Percentiles rank a stretch among this genome's conserved stretches.
Evolutionary conservation across 2,329 filamentous ascomycete species (phyloP).

Genomic region (Colletotrichum eleusines): DNA sequence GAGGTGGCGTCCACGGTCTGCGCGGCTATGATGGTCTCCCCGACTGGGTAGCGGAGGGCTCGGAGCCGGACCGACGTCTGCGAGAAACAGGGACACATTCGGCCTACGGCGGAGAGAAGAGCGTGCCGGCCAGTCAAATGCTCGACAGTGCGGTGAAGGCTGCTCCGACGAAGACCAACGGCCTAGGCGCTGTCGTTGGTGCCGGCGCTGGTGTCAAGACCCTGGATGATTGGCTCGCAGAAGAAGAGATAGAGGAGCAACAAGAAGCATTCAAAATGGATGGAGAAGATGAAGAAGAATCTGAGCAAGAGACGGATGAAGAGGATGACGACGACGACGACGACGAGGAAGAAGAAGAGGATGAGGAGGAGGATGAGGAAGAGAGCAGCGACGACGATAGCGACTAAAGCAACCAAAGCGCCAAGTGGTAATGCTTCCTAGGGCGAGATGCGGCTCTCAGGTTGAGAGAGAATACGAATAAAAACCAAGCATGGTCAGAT

Average conservation of each 20-base stretch:
- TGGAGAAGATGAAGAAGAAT: constrained; percentile 63
- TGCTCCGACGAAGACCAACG: constrained; percentile 62
- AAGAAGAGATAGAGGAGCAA: constrained; percentile 71
- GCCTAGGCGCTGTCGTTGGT: constrained; percentile 45
- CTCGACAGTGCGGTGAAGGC: constrained; percentile 68
- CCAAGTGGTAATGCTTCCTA: no score
- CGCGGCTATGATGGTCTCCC: constrained; percentile 84
- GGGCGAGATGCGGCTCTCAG: background rate
- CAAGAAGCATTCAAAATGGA: constrained; percentile 62
- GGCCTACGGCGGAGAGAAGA: constrained; percentile 55
- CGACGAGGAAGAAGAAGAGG: constrained; percentile 53
- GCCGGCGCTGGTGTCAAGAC: constrained; percentile 75
- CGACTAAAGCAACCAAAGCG: background rate
- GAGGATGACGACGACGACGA: constrained; percentile 60
- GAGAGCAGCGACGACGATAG: constrained; percentile 55
- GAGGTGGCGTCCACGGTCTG: constrained; percentile 78
- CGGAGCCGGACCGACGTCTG: constrained; percentile 82
- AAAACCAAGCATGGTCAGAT: background rate
- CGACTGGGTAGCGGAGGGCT: constrained; percentile 83
- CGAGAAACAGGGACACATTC: constrained; percentile 68
- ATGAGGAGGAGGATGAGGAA: constrained; percentile 60
- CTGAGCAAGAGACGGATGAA: constrained; percentile 64
- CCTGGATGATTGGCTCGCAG: constrained; percentile 92
- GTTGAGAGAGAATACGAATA: background rate
- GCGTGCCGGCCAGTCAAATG: constrained; percentile 70